Percentiles rank a stretch among this genome's conserved stretches.
Evolutionary conservation across 2,329 filamentous ascomycete species (phyloP).

Genomic region (Paecilomyces niveus): DNA sequence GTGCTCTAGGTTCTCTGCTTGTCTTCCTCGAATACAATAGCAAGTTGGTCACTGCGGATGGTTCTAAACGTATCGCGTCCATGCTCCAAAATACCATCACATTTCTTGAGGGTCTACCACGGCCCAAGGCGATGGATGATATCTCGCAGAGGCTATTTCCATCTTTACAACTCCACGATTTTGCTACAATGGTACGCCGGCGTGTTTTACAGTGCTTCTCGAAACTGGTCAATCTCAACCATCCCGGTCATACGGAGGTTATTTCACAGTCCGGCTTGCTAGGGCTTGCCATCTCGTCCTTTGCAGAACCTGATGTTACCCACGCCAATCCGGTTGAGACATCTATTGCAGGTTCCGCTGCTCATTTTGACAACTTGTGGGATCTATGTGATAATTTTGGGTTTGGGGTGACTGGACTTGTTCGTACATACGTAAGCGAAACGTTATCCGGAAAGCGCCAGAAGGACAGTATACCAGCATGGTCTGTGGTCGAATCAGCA

Average conservation of each 20-base stretch:
- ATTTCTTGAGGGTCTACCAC: constrained; percentile 78
- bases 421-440: constrained; percentile 67
- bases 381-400: constrained; percentile 90
- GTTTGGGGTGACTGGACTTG: constrained; percentile 83
- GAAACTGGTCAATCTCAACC: constrained; percentile 81
- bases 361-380: constrained; percentile 90
- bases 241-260: constrained; percentile 74
- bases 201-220: constrained; percentile 93
- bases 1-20: constrained; percentile 81
- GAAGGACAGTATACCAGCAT: constrained; percentile 45
- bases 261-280: constrained; percentile 86
- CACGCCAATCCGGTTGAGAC: constrained; percentile 73
- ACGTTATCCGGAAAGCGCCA: constrained; percentile 64
- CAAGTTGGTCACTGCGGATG: constrained; percentile 83
- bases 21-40: constrained; percentile 93
- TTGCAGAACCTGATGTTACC: constrained; percentile 76
- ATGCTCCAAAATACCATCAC: constrained; percentile 94
- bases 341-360: constrained; percentile 83
- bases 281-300: constrained; percentile 80
- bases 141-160: constrained; percentile 75
- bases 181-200: constrained; percentile 87
- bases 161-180: constrained; percentile 78
- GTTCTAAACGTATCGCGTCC: constrained; percentile 81
- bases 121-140: constrained; percentile 80
- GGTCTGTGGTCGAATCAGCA: constrained; percentile 31